A percentile compares a stretch with the other conserved stretches of the same genome.
Conservation (phyloP, 306 rosid species). For the Gastrolobium villosum region DNA sequence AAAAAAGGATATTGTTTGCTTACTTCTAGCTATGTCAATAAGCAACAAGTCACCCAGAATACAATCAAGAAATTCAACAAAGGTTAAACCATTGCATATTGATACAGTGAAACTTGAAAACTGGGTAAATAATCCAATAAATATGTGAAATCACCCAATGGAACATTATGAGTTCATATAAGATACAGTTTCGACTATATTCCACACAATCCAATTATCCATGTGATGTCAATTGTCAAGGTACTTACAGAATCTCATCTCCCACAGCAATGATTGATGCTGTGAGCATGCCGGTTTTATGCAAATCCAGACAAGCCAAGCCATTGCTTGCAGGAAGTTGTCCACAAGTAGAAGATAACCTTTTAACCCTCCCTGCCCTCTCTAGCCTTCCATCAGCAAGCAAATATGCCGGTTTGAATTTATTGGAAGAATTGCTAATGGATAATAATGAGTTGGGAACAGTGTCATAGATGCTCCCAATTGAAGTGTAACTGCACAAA, state of each 20-base stretch:
- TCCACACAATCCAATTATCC: conserved; percentile 33
- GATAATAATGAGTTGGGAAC: conserved; percentile 84
- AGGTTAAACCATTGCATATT: not conserved
- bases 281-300: conserved; percentile 67
- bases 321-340: conserved; percentile 69
- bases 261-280: conserved; percentile 89
- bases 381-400: conserved; percentile 95
- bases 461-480: conserved; percentile 90
- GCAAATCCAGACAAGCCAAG: conserved; percentile 52
- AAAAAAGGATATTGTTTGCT: too few species aligned
- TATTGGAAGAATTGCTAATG: conserved; percentile 57
- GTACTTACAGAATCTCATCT: conserved; percentile 96
- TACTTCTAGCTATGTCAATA: not conserved
- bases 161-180: conserved; percentile 35
- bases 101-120: not conserved
- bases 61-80: not conserved
- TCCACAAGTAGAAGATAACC: conserved; percentile 59
- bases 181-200: conserved; percentile 31
- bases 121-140: not conserved
- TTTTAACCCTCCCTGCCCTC: conserved; percentile 94
- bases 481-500: conserved; percentile 86
- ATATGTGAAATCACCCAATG: conserved; percentile 21
- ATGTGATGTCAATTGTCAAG: conserved; percentile 48
- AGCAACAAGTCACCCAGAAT: too few species aligned
- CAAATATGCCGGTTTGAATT: conserved; percentile 88